Percentiles rank a stretch among this genome's conserved stretches.
Evolutionary conservation across 2,329 filamentous ascomycete genomes (phyloP).

Genomic region (Neofusicoccum sp.): DNA sequence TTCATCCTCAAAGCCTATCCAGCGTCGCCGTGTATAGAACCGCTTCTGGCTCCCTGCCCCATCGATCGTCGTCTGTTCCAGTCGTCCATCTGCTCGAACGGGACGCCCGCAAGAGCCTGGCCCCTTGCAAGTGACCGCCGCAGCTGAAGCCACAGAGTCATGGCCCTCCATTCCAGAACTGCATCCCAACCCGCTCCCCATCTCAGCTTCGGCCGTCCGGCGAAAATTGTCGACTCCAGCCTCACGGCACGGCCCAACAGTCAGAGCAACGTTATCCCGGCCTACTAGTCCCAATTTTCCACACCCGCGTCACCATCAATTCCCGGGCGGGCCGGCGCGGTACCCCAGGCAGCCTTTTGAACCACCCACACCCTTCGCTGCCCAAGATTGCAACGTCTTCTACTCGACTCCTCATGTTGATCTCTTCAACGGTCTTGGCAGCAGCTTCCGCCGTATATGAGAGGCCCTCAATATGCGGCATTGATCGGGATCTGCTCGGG

Average conservation of each 20-base stretch:
- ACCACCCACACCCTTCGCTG: background rate
- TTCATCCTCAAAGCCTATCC: conserved; percentile 5
- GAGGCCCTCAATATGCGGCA: background rate
- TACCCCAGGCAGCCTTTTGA: background rate
- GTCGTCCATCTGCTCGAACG: background rate
- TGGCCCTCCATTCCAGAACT: background rate
- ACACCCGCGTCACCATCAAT: background rate
- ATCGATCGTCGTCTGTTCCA: background rate
- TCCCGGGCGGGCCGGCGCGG: conserved; percentile 1
- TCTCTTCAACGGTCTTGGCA: background rate
- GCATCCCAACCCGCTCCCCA: background rate
- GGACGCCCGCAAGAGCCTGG: too few relatives aligned
- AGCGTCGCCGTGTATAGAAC: background rate
- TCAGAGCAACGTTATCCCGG: background rate
- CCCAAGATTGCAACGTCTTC: background rate
- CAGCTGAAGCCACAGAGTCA: background rate
- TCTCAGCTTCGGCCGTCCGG: too few relatives aligned
- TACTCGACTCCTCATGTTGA: background rate
- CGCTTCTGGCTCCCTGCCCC: background rate
- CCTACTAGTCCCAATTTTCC: background rate
- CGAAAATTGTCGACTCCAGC: too few relatives aligned
- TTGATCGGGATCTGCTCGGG: background rate
- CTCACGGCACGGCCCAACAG: too few relatives aligned
- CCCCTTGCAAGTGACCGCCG: background rate
- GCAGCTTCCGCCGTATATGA: background rate